phyloP scores from a whole-genome alignment of 371 early-diverging fungal genomes.

The Lichtheimia ornata region DNA sequence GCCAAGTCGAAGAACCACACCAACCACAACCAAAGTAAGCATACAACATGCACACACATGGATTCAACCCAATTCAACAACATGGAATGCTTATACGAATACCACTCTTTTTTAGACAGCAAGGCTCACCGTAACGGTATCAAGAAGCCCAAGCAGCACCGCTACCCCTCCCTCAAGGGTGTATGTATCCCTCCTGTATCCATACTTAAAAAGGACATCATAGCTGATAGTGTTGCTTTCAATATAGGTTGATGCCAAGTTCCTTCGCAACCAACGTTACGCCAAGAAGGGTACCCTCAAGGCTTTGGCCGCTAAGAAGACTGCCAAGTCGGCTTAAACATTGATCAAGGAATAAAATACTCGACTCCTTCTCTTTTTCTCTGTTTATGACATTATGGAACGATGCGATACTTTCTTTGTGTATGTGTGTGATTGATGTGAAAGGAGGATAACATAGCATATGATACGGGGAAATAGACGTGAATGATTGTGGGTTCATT shows the following conservation, averaged over 20 bases:
- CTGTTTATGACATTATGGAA: too few relatives aligned
- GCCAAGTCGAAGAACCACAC: conserved; percentile 99
- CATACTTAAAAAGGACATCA: background rate
- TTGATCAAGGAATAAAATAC: background rate
- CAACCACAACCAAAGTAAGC: conserved; percentile 98
- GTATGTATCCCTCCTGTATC: conserved; percentile 50
- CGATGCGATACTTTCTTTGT: too few relatives aligned
- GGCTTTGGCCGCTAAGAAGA: conserved; percentile 32
- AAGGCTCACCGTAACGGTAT: conserved; percentile 99
- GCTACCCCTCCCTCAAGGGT: conserved; percentile 91
- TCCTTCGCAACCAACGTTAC: conserved; percentile 97
- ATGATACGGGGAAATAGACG: too few relatives aligned
- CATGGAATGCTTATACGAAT: background rate
- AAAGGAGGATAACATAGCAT: too few relatives aligned
- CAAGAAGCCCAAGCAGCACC: conserved; percentile 91
- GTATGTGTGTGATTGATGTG: too few relatives aligned
- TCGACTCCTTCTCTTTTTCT: background rate
- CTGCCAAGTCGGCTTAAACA: conserved; percentile 14
- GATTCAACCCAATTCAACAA: background rate
- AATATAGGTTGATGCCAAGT: conserved; percentile 89
- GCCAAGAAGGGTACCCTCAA: conserved; percentile 80
- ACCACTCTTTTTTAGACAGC: conserved; percentile 59
- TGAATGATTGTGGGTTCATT: too few relatives aligned
- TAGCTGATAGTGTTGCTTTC: background rate
- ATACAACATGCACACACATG: too few relatives aligned